A percentile compares a stretch with the other conserved stretches of the same genome.
Evolutionary conservation across 1,284 basidiomycete genomes (phyloP).

Genomic region (Schizophyllum amplum): DNA sequence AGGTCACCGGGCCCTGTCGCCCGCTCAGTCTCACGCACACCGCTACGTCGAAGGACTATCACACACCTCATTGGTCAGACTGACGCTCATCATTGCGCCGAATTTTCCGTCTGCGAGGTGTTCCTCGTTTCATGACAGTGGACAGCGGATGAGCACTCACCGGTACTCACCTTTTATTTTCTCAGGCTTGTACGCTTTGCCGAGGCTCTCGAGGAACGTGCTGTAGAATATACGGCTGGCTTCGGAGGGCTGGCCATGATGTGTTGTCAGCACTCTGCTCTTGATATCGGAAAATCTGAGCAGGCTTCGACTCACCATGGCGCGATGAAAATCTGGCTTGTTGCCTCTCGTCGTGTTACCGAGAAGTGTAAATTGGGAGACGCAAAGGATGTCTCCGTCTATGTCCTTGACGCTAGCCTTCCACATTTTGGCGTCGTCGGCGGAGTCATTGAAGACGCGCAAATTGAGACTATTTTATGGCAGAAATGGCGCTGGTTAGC

Average conservation of each 20-base stretch:
- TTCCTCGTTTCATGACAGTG: conserved; percentile 1
- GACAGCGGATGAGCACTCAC: background rate
- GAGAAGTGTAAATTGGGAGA: conserved; percentile 87
- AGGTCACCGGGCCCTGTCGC: conserved; percentile 71
- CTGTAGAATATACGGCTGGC: conserved; percentile 66
- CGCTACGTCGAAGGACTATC: background rate
- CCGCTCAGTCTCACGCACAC: conserved; percentile 8
- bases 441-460: conserved; percentile 62
- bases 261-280: conserved; percentile 1
- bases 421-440: conserved; percentile 60
- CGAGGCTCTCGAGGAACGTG: conserved; percentile 62
- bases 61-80: conserved; percentile 77
- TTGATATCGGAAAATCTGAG: conserved; percentile 1
- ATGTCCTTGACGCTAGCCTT: conserved; percentile 78
- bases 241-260: conserved; percentile 43
- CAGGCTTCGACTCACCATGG: conserved; percentile 59
- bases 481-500: background rate
- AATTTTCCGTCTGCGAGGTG: conserved; percentile 74
- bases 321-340: conserved; percentile 86
- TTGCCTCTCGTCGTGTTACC: conserved; percentile 83
- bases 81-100: conserved; percentile 91
- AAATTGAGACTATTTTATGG: conserved; percentile 26
- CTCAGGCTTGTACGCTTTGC: conserved; percentile 55
- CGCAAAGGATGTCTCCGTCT: conserved; percentile 79
- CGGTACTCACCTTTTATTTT: conserved; percentile 67